These are phyloP conservation scores for Aspergillus pseudoterreus DNA, from an alignment of 2,329 filamentous ascomycete species.

Conservation along the genomic window DNA sequence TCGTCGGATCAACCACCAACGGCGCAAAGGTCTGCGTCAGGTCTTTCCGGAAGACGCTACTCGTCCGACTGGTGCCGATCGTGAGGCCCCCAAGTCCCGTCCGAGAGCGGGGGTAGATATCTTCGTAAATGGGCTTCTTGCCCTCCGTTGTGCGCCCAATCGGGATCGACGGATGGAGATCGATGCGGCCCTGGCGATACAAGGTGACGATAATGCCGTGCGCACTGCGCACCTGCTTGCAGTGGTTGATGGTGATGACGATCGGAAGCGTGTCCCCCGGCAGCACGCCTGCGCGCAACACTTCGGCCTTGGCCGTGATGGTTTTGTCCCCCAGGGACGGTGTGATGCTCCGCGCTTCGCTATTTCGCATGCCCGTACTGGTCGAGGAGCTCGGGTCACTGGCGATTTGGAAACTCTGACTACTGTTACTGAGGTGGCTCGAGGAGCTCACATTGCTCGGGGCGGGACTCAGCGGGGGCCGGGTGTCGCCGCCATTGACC, in stretches of 20 bases:
- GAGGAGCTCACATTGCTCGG: slow-evolving; percentile 69
- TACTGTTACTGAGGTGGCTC: slow-evolving; percentile 66
- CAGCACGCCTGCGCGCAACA: slow-evolving; percentile 77
- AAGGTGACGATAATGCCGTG: slow-evolving; percentile 90
- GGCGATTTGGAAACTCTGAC: slow-evolving; percentile 54
- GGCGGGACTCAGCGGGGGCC: slow-evolving; percentile 44
- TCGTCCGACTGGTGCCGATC: slow-evolving; percentile 78
- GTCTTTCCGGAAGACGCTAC: slow-evolving; percentile 93
- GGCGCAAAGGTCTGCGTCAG: slow-evolving; percentile 84
- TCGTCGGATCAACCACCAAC: slow-evolving; percentile 78
- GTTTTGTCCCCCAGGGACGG: slow-evolving; percentile 64
- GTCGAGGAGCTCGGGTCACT: slow-evolving; percentile 40
- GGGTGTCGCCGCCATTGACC: slow-evolving; percentile 34
- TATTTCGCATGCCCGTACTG: slow-evolving; percentile 39
- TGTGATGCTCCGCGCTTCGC: slow-evolving; percentile 49
- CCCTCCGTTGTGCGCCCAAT: slow-evolving; percentile 61
- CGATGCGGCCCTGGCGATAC: slow-evolving; percentile 85
- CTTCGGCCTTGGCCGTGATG: slow-evolving; percentile 81
- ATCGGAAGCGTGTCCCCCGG: slow-evolving; percentile 80
- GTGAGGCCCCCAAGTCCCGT: slow-evolving; percentile 84
- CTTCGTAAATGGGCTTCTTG: slow-evolving; percentile 69
- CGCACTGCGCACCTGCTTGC: slow-evolving; percentile 83
- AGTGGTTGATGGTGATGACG: slow-evolving; percentile 79
- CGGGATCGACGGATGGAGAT: slow-evolving; percentile 65
- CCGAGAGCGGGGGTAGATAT: slow-evolving; percentile 81